These are phyloP conservation scores for Saxophila tyrrhenica DNA, from an alignment of 495 filamentous ascomycete genomes.

Conservation along the genomic window DNA sequence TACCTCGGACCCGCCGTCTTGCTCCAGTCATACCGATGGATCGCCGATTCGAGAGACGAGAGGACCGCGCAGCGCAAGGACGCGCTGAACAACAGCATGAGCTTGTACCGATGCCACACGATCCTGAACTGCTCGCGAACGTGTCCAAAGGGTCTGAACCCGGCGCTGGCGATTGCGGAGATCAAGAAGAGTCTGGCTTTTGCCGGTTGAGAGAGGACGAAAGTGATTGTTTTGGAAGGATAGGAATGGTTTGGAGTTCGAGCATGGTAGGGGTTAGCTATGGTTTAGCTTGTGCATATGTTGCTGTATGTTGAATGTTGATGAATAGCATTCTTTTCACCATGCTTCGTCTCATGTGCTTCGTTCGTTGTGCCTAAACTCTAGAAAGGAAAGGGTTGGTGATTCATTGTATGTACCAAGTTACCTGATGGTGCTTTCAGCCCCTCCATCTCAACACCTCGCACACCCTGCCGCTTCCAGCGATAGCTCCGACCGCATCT, in stretches of 20 bases:
- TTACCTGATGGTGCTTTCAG: no score
- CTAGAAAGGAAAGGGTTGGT: no score
- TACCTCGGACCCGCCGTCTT: slow-evolving; percentile 96
- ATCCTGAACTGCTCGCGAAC: slow-evolving; percentile 96
- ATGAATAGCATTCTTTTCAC: no score
- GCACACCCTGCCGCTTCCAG: no score
- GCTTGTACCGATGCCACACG: slow-evolving; percentile 95
- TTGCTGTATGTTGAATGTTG: no score
- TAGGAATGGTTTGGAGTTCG: background rate
- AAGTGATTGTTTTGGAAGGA: background rate
- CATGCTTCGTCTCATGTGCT: no score
- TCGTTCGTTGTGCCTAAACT: no score
- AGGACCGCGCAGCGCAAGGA: slow-evolving; percentile 73
- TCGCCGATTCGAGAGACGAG: slow-evolving; percentile 88
- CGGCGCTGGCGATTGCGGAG: slow-evolving; percentile 84
- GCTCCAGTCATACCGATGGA: slow-evolving; percentile 92
- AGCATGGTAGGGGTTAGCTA: no score
- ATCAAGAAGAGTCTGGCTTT: slow-evolving; percentile 97
- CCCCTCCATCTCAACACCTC: no score
- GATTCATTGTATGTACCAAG: no score
- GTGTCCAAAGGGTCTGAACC: slow-evolving; percentile 97
- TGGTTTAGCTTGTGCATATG: no score
- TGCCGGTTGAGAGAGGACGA: background rate
- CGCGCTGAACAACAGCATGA: slow-evolving; percentile 95
- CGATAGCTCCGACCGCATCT: no score